Percentiles rank a stretch among this genome's conserved stretches.
These are phyloP conservation scores for Penicillium sp. DNA, from an alignment of 2,329 filamentous ascomycete species.

Conservation along the genomic window DNA sequence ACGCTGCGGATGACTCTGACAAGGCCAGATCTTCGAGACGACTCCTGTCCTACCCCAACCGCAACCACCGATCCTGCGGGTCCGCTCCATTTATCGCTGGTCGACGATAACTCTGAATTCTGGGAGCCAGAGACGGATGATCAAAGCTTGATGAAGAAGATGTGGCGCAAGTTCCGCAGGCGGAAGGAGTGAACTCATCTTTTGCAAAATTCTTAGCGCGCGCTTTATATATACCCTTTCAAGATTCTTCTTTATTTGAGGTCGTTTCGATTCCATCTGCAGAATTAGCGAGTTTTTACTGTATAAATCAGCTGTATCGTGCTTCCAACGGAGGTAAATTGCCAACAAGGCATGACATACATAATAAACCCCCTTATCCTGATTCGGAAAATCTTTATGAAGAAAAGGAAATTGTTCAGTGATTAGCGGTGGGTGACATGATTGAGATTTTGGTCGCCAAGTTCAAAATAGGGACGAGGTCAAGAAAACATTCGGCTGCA, in stretches of 20 bases:
- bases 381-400: too few relatives aligned
- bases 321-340: neutral
- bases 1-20: conserved; percentile 96
- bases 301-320: neutral
- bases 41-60: conserved; percentile 51
- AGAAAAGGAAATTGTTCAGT: too few relatives aligned
- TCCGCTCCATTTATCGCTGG: conserved; percentile 56
- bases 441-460: neutral
- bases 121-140: conserved; percentile 51
- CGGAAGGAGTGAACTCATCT: conserved; percentile 23
- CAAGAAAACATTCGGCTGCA: neutral
- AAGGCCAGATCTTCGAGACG: conserved; percentile 74
- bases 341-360: too few relatives aligned
- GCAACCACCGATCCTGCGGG: conserved; percentile 65
- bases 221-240: neutral
- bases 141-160: conserved; percentile 46
- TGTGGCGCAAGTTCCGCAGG: conserved; percentile 49
- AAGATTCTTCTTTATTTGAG: neutral
- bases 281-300: neutral
- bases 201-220: neutral
- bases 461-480: neutral
- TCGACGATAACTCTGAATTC: conserved; percentile 47
- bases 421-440: too few relatives aligned
- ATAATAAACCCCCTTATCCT: too few relatives aligned
- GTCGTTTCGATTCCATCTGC: neutral